Base-by-base conservation (phyloP, 495 filamentous ascomycete genomes). In the Penicillium daleae region DNA sequence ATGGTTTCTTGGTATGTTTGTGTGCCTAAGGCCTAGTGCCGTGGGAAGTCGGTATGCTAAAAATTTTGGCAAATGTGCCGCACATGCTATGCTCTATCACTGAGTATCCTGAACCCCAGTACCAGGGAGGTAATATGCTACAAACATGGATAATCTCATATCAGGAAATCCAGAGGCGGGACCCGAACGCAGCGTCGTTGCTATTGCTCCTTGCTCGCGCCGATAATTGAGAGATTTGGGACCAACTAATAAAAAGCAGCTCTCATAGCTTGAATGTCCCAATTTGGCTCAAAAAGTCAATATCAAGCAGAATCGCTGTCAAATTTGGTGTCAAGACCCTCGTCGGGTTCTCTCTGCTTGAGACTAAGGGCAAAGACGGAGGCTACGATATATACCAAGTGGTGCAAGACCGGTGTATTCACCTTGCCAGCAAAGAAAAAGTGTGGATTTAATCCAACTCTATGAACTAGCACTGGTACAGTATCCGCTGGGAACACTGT, bases 181-280 rank as follows among this genome's bases (percentile, higher is more conserved):
- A 76, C 64, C 35, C 57, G 6, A 57, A 63, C 19, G 66, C 80
- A 29, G 77, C 79, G 22, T 44, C 74, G 7, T 65, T 84, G 24
- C 71, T 85, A 22, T 57, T 72, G 7, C 60, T 82, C 7, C 80
- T 78, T 74, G 78, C 79, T 53, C 78, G 65, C 57, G 80, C 82
- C 50, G 76, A 82, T 65, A 82, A 80, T 61, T 76, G 78, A 60
- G 81, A 85, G 68, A 70, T 83, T 33, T 85, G 80, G 81, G 82
- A 75, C 59, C 75, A 81, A 59, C 70, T 84, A 52, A n/a, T 80
- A n/a, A 21, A 64, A 29, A 49, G 57, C 56, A 60, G 62, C 19
- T 17, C 6, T 2, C 0, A 70, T 51, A 48, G 53, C 60, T 63
- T 56, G 2, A 7, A 67, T 21, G 39, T 61, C 2, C 76, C 72